Evolutionary conservation across 352 stramenopile genomes (phyloP).

Genomic region (Globisporangium cystogenes): DNA sequence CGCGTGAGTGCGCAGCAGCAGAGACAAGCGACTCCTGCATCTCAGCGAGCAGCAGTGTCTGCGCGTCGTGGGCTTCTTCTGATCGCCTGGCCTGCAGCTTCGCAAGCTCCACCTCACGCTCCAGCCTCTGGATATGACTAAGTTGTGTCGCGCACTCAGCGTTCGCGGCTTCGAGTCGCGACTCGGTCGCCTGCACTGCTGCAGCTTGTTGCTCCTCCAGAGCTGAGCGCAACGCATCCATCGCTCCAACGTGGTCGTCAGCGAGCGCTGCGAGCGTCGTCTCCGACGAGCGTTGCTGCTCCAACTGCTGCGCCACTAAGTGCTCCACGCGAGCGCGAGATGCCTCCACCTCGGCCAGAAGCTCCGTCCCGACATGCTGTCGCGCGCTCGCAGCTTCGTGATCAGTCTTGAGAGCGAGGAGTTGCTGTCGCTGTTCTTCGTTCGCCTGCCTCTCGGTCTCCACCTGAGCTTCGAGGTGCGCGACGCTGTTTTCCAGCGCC

Average conservation of each 20-base stretch:
- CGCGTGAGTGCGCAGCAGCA: neutral
- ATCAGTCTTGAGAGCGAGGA: neutral
- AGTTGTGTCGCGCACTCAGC: neutral
- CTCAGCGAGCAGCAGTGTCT: constrained; percentile 5
- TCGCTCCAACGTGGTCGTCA: neutral
- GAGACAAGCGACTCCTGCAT: neutral
- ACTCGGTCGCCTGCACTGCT: neutral
- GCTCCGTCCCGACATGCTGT: neutral
- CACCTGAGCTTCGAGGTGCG: constrained; percentile 1
- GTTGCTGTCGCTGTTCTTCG: neutral
- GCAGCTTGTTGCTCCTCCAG: neutral
- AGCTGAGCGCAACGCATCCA: neutral
- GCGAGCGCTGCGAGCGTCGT: neutral
- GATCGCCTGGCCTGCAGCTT: neutral
- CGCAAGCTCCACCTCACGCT: neutral
- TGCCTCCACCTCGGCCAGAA: neutral
- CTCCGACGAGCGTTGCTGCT: neutral
- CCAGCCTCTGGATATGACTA: neutral
- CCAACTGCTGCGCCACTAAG: neutral
- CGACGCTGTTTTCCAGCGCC: constrained; percentile 1
- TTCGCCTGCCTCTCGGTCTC: neutral
- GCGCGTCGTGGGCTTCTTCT: constrained; percentile 2
- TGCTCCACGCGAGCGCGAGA: neutral
- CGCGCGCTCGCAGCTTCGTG: neutral
- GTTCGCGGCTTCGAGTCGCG: neutral